These are phyloP conservation scores for Cercospora sp. DNA, from an alignment of 2,329 filamentous ascomycete species.

Conservation along the genomic window DNA sequence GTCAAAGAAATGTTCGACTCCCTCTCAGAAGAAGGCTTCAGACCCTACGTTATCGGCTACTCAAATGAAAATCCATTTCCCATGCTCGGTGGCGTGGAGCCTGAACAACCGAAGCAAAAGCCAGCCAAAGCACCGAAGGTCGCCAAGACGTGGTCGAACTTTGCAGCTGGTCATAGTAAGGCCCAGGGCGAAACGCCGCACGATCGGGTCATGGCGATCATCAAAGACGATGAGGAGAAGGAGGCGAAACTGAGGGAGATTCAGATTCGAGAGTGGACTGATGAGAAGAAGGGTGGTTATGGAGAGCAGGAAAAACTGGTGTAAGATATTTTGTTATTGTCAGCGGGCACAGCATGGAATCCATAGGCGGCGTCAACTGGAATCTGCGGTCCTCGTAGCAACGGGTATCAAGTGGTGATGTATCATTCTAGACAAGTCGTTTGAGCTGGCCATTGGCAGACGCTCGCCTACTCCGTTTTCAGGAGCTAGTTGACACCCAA, in stretches of 20 bases:
- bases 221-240: slow-evolving; percentile 36
- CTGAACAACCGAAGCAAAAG: slow-evolving; percentile 30
- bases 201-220: slow-evolving; percentile 40
- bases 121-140: slow-evolving; percentile 31
- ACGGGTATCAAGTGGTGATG: too few species aligned
- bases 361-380: background rate
- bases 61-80: slow-evolving; percentile 40
- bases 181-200: slow-evolving; percentile 31
- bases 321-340: background rate
- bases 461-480: too few species aligned
- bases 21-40: slow-evolving; percentile 35
- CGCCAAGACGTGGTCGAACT: slow-evolving; percentile 33
- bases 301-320: slow-evolving; percentile 14
- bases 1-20: slow-evolving; percentile 40
- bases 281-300: slow-evolving; percentile 27
- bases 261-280: slow-evolving; percentile 27
- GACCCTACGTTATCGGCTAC: slow-evolving; percentile 39
- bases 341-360: background rate
- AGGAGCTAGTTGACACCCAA: too few species aligned
- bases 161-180: slow-evolving; percentile 33
- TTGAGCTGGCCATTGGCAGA: too few species aligned
- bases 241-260: slow-evolving; percentile 34
- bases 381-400: background rate
- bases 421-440: too few species aligned
- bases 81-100: slow-evolving; percentile 38